phyloP scores from a whole-genome alignment of 805 yeast genomes.

The Yamadazyma akitaensis region DNA sequence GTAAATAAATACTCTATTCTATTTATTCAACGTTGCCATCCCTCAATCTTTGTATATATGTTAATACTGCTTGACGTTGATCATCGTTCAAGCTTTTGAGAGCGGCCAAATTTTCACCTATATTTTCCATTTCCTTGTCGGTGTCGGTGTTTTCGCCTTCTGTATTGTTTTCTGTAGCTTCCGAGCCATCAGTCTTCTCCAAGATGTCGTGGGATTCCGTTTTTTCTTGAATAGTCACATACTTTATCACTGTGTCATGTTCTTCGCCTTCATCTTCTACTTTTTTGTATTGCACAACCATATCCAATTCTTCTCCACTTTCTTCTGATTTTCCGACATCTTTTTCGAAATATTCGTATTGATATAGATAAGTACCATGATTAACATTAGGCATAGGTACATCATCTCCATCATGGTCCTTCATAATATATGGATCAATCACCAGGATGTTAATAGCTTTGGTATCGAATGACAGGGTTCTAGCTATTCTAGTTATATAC shows the following conservation, averaged over 20 bases:
- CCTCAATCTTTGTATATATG: neutral
- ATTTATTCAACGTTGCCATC: neutral
- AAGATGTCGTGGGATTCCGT: too few relatives aligned
- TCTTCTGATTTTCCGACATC: neutral
- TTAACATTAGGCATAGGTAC: conserved; percentile 13
- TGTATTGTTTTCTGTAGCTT: too few relatives aligned
- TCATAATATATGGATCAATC: conserved; percentile 29
- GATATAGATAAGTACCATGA: neutral
- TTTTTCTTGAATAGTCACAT: neutral
- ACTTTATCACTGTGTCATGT: neutral
- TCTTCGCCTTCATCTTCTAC: neutral
- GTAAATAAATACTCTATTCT: neutral
- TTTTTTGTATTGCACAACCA: neutral
- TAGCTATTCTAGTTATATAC: conserved; percentile 24
- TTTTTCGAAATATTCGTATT: conserved; percentile 2
- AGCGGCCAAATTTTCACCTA: neutral
- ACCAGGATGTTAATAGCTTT: conserved; percentile 13
- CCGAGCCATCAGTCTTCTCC: too few relatives aligned
- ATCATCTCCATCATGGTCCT: conserved; percentile 29
- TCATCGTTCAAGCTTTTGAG: neutral
- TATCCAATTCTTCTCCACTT: neutral
- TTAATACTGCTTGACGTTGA: neutral
- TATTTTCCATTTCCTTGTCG: too few relatives aligned
- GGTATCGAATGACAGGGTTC: conserved; percentile 14
- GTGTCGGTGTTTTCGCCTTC: too few relatives aligned